Percentiles rank a stretch among this genome's conserved stretches.
Evolutionary conservation across 768 basidiomycete genomes (phyloP).

Genomic region (Mycena vulgaris): DNA sequence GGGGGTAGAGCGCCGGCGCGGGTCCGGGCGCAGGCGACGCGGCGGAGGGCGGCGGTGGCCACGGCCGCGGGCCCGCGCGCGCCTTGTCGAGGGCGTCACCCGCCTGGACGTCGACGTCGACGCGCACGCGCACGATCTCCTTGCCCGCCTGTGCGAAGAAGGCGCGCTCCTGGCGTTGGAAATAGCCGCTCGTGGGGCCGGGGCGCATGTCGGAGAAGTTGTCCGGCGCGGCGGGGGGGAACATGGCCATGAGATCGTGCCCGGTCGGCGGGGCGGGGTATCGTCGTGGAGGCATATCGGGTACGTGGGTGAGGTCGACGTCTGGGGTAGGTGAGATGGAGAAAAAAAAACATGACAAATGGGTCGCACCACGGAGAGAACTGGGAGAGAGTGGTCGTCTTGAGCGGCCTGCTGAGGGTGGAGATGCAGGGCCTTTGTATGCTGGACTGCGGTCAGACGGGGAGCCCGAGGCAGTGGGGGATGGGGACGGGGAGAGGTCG

Average conservation of each 20-base stretch:
- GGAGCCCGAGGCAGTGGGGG: constrained; percentile 67
- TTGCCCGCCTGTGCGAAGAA: constrained; percentile 87
- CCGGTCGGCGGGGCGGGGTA: constrained; percentile 86
- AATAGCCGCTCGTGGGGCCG: constrained; percentile 81
- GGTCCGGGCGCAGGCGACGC: neutral
- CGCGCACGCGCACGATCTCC: constrained; percentile 82
- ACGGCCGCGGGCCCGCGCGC: neutral
- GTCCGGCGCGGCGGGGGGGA: constrained; percentile 79
- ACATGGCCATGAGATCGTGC: constrained; percentile 89
- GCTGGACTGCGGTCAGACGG: constrained; percentile 57
- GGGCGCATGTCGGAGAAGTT: constrained; percentile 68
- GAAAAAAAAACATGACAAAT: constrained; percentile 20
- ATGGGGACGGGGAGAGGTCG: constrained; percentile 64
- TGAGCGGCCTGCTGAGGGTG: constrained; percentile 51
- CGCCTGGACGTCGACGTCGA: constrained; percentile 69
- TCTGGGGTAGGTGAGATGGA: constrained; percentile 54
- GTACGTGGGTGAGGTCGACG: constrained; percentile 69
- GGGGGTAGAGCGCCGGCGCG: constrained; percentile 3
- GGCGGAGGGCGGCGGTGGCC: neutral
- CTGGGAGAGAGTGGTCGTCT: constrained; percentile 77
- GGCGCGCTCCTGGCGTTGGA: constrained; percentile 82
- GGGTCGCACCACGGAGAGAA: constrained; percentile 76
- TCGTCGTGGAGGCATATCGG: constrained; percentile 66
- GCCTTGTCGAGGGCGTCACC: neutral
- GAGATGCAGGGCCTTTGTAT: constrained; percentile 47